phyloP scores from a whole-genome alignment of 2,329 filamentous ascomycete genomes.

The Cercospora zeae-maydis region DNA sequence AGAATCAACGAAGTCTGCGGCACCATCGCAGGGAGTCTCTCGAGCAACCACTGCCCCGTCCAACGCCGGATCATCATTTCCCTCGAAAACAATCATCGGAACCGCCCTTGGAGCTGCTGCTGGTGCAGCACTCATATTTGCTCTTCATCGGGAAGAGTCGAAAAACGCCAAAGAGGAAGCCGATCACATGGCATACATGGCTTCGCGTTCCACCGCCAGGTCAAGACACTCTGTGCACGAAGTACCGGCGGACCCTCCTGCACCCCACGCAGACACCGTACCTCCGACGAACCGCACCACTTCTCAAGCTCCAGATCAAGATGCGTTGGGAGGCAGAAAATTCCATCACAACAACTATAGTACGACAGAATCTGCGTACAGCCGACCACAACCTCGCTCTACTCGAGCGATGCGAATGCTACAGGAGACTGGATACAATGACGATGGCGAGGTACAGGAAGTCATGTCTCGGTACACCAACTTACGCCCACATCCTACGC shows the following conservation, averaged over 20 bases:
- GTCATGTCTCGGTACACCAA: slow-evolving; percentile 26
- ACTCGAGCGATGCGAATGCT: slow-evolving; percentile 37
- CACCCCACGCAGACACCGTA: slow-evolving; percentile 14
- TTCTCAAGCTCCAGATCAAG: slow-evolving; percentile 26
- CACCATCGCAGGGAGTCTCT: slow-evolving; percentile 20
- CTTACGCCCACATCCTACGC: slow-evolving; percentile 23
- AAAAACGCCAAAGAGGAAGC: slow-evolving; percentile 46
- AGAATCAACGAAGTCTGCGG: slow-evolving; percentile 22
- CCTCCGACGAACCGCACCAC: slow-evolving; percentile 32
- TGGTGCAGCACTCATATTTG: slow-evolving; percentile 72
- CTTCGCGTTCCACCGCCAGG: slow-evolving; percentile 18
- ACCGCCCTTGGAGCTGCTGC: slow-evolving; percentile 76
- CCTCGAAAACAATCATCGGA: slow-evolving; percentile 51
- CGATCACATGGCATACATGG: slow-evolving; percentile 29
- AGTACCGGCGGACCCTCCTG: slow-evolving; percentile 12
- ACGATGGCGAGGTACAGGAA: slow-evolving; percentile 28
- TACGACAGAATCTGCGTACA: slow-evolving; percentile 32
- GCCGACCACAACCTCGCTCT: slow-evolving; percentile 23
- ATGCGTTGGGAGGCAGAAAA: slow-evolving; percentile 9
- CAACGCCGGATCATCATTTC: slow-evolving; percentile 16
- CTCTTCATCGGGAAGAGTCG: slow-evolving; percentile 61
- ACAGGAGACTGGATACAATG: slow-evolving; percentile 35
- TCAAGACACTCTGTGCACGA: slow-evolving; percentile 19
- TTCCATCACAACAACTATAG: slow-evolving; percentile 33
- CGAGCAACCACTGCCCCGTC: slow-evolving; percentile 22